A percentile compares a stretch with the other conserved stretches of the same genome.
phyloP scores from a whole-genome alignment of 164 flowering plant genomes.

The Stephania cephalantha region DNA sequence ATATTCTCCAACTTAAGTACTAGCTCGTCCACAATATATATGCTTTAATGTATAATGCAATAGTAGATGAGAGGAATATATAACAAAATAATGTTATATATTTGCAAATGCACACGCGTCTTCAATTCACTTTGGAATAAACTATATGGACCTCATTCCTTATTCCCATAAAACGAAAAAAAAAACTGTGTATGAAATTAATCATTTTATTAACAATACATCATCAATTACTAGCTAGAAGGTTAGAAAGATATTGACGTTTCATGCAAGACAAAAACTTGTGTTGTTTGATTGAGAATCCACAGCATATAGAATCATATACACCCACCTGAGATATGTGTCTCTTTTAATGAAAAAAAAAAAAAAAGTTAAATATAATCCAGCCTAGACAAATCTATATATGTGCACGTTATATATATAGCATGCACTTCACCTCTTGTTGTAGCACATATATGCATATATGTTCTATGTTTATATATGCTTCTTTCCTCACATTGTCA shows the following conservation, averaged over 20 bases:
- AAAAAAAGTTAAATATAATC: background rate
- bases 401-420: background rate
- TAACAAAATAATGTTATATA: slow-evolving; percentile 11
- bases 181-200: slow-evolving; percentile 6
- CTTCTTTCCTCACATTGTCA: background rate
- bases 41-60: background rate
- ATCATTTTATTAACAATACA: slow-evolving; percentile 8
- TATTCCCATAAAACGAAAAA: slow-evolving; percentile 16
- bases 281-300: slow-evolving; percentile 19
- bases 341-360: slow-evolving; percentile 1
- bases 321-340: slow-evolving; percentile 19
- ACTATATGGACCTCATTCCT: slow-evolving; percentile 34
- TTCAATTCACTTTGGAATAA: slow-evolving; percentile 30
- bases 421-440: background rate
- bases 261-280: slow-evolving; percentile 18
- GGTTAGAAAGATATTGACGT: slow-evolving; percentile 22
- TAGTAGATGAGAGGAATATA: slow-evolving; percentile 2
- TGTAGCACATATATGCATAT: background rate
- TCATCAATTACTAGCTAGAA: background rate
- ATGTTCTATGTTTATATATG: background rate
- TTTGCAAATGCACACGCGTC: slow-evolving; percentile 4
- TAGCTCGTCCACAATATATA: slow-evolving; percentile 1
- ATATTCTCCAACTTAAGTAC: slow-evolving; percentile 3
- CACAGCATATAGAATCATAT: slow-evolving; percentile 27
- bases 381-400: slow-evolving; percentile 8